These are phyloP conservation scores for Thecaphora thlaspeos DNA, from an alignment of 1,284 basidiomycete genomes.

Conservation along the genomic window DNA sequence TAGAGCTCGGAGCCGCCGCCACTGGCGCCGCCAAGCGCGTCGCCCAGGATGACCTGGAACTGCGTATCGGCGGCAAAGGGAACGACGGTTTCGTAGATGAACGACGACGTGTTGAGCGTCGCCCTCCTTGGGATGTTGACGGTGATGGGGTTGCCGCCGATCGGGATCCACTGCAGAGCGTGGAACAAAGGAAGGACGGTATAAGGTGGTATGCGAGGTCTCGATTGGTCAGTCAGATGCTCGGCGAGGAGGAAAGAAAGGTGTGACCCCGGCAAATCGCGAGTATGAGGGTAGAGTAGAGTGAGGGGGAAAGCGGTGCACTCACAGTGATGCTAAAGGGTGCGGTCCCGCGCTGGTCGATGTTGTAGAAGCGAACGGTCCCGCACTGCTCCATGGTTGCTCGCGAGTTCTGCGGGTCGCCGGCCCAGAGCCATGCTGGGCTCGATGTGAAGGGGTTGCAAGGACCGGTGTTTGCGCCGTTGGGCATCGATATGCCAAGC, in stretches of 20 bases:
- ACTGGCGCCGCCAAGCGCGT: slow-evolving; percentile 29
- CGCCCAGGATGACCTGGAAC: slow-evolving; percentile 34
- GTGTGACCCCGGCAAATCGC: too few species aligned
- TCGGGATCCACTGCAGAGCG: slow-evolving; percentile 14
- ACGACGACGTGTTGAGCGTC: slow-evolving; percentile 30
- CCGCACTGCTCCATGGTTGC: slow-evolving; percentile 31
- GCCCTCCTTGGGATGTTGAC: slow-evolving; percentile 20
- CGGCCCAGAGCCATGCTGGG: slow-evolving; percentile 27
- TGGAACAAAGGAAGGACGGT: too few species aligned
- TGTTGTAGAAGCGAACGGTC: slow-evolving; percentile 37
- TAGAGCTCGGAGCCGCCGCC: slow-evolving; percentile 36
- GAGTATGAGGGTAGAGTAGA: too few species aligned
- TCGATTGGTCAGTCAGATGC: too few species aligned
- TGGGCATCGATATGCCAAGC: slow-evolving; percentile 18
- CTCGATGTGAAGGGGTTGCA: slow-evolving; percentile 31
- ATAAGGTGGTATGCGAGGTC: too few species aligned
- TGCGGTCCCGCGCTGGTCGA: slow-evolving; percentile 27
- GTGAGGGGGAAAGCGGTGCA: too few species aligned
- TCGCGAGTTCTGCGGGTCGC: slow-evolving; percentile 17
- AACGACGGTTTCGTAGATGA: slow-evolving; percentile 18
- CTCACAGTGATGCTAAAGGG: slow-evolving; percentile 36
- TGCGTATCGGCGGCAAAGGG: slow-evolving; percentile 36
- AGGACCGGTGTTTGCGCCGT: slow-evolving; percentile 3
- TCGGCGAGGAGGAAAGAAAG: too few species aligned
- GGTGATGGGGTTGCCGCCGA: slow-evolving; percentile 24